Conservation (phyloP, 805 yeast genomes). For the Schizosaccharomyces cryophilus region DNA sequence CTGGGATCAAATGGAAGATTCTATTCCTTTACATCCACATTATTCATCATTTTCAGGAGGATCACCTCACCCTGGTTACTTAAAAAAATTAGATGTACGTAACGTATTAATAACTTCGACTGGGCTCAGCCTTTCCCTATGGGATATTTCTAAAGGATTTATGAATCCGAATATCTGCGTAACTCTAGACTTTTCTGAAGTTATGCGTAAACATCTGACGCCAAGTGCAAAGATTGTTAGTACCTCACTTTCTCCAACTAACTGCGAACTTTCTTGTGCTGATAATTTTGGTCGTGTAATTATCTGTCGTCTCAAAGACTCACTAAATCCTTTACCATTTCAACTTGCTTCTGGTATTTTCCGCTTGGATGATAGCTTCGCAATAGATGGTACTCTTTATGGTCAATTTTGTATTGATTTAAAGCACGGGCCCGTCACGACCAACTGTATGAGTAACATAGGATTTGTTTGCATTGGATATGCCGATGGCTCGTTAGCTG, state of each 20-base stretch:
- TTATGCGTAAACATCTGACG: conserved; percentile 24
- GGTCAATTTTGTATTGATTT: conserved; percentile 26
- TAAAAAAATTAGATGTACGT: conserved; percentile 26
- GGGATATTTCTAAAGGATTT: conserved; percentile 66
- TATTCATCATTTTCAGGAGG: conserved; percentile 28
- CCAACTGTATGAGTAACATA: conserved; percentile 41
- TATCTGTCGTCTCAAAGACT: background rate
- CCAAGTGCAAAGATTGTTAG: conserved; percentile 24
- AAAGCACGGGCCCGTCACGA: conserved; percentile 27
- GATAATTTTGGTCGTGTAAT: background rate
- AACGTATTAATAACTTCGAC: conserved; percentile 20
- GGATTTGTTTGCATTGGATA: conserved; percentile 73
- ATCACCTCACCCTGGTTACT: conserved; percentile 28
- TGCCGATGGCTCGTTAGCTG: conserved; percentile 43
- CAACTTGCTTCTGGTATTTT: conserved; percentile 6
- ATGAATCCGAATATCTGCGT: conserved; percentile 22
- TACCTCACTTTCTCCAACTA: conserved; percentile 21
- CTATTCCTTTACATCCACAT: background rate
- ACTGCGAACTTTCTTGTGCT: background rate
- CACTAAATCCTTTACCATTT: background rate
- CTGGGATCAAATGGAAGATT: background rate
- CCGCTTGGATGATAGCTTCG: conserved; percentile 8
- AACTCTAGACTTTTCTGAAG: conserved; percentile 34
- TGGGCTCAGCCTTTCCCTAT: conserved; percentile 54
- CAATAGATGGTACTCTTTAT: conserved; percentile 30